Percentiles rank a stretch among this genome's conserved stretches.
These are phyloP conservation scores for Pigoraptor vietnamica DNA, from an alignment of 78 protist genomes.

Conservation along the genomic window DNA sequence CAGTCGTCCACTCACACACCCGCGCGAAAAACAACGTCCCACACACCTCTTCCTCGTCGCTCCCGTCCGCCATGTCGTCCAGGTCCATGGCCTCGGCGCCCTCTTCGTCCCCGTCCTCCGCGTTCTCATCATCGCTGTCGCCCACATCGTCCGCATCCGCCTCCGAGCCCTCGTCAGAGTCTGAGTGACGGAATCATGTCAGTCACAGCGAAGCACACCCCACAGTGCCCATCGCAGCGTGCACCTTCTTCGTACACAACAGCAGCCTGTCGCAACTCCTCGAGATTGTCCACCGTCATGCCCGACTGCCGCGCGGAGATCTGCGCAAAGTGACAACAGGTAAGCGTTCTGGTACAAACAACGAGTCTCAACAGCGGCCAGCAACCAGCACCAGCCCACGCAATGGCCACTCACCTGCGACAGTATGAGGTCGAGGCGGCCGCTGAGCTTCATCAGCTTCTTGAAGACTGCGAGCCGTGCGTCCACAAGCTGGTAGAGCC, in stretches of 20 bases:
- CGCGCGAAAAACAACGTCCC: background rate
- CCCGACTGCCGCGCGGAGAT: background rate
- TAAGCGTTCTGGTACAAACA: background rate
- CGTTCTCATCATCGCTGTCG: conserved; percentile 2
- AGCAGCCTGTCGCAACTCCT: background rate
- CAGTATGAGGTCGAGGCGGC: conserved; percentile 25
- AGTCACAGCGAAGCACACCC: background rate
- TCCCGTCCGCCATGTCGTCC: background rate
- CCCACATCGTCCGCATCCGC: background rate
- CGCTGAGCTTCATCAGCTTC: conserved; percentile 18
- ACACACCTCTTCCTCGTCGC: background rate
- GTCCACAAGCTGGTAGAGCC: conserved; percentile 14
- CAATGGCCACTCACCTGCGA: conserved; percentile 8
- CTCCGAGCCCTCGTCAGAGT: background rate
- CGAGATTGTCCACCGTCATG: background rate
- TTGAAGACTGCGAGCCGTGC: conserved; percentile 23
- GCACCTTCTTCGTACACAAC: background rate
- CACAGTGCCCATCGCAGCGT: background rate
- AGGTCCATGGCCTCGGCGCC: background rate
- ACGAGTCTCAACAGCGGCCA: background rate
- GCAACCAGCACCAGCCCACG: background rate
- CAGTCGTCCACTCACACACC: background rate
- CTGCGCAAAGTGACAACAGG: background rate
- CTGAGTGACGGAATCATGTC: background rate
- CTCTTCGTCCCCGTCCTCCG: background rate